Base-by-base conservation (phyloP, 306 rosid genomes). In the Prosopis cineraria region DNA sequence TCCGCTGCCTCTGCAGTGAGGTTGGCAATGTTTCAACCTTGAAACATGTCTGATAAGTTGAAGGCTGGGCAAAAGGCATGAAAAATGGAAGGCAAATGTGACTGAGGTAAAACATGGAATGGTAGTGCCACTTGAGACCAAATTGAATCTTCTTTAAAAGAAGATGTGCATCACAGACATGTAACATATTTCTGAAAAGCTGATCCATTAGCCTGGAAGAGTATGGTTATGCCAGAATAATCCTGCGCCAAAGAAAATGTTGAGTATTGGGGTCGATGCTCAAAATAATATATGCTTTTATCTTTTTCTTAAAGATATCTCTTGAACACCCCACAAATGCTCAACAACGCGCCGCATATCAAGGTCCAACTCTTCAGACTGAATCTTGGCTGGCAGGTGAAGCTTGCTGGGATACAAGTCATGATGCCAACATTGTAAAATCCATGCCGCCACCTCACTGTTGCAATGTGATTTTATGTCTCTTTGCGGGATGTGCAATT, bases 191-290 rank as follows among this genome's bases (percentile, higher is more conserved):
- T 89, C 96, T 85, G 97, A 85, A 87, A 88, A 80, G 90, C 93
- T 85, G 93, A 89, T 87, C 94, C 96, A 83, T 90, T 89, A 87
- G 91, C 94, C 90, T 75, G 91, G 88, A 80, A 90, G 93, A 81
- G 81, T 76, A 89, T 90, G 98, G 93, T 86, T 84, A 85, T 91
- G 98, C 98, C 90, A 87, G 85, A 88, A 84, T 85, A 91, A 90
- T 88, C 99, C 98, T 96, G 99, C 99, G 92, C 85, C 98, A 96
- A 93, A 93, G 93, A 96, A 93, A 93, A 96, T 91, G 94, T 89
- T 92, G 98, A 93, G 91, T 85, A 89, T 85, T 98, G 99, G 91
- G 98, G 87, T 78, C 73, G 87, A 87, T 79, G 91, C 89, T 83
- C 84, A 85, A 52, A 52, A 88, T 78, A 89, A 87, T 82, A 84